Conservation (phyloP, 352 stramenopile species). For the Globisporangium recalcitrans region DNA sequence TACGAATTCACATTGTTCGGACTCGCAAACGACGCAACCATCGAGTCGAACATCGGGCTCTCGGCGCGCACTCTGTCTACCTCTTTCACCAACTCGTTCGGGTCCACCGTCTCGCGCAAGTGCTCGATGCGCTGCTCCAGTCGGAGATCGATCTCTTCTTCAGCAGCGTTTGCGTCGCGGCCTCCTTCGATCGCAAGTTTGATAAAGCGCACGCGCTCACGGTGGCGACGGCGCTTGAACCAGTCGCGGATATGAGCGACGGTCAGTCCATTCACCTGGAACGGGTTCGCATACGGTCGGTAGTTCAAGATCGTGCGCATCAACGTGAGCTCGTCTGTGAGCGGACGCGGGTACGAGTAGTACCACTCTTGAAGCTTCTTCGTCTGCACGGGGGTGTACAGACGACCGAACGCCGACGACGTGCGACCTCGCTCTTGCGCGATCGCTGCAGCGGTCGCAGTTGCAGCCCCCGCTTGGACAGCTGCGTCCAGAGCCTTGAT, state of each 20-base stretch:
- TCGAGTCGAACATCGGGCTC: slow-evolving; percentile 63
- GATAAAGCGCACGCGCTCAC: slow-evolving; percentile 74
- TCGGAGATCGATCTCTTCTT: slow-evolving; percentile 75
- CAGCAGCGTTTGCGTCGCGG: slow-evolving; percentile 46
- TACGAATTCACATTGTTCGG: slow-evolving; percentile 55
- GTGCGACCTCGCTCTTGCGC: slow-evolving; percentile 60
- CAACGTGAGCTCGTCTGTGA: slow-evolving; percentile 75
- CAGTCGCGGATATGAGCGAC: slow-evolving; percentile 75
- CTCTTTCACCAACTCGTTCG: slow-evolving; percentile 78
- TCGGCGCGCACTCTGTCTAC: slow-evolving; percentile 63
- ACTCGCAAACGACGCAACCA: slow-evolving; percentile 54
- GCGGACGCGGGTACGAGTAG: slow-evolving; percentile 67
- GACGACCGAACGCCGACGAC: slow-evolving; percentile 40
- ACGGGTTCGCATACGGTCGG: slow-evolving; percentile 67
- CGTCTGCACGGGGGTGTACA: slow-evolving; percentile 63
- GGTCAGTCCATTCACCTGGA: slow-evolving; percentile 50
- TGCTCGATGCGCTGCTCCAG: slow-evolving; percentile 77
- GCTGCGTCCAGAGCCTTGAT: slow-evolving; percentile 53
- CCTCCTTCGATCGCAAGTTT: slow-evolving; percentile 68
- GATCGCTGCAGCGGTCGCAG: slow-evolving; percentile 63
- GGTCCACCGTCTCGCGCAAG: slow-evolving; percentile 55
- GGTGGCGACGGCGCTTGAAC: slow-evolving; percentile 79
- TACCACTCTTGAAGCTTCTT: slow-evolving; percentile 86
- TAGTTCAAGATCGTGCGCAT: slow-evolving; percentile 85
- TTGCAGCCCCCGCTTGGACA: slow-evolving; percentile 56